phyloP scores from a whole-genome alignment of 108 stramenopile species.

The Epipyxis sp. region DNA sequence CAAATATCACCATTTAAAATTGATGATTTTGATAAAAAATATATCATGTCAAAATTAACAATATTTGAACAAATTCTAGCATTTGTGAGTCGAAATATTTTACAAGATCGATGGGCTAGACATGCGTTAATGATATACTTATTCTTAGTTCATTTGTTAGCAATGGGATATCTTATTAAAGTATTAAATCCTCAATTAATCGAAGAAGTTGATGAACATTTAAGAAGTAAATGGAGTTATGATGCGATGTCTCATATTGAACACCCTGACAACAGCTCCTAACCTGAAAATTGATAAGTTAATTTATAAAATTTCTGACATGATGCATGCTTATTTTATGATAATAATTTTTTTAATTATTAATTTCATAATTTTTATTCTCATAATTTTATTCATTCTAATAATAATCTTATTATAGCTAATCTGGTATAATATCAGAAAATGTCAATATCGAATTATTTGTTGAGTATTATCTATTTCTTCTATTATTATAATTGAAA shows the following conservation, averaged over 20 bases:
- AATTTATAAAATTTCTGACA: conserved; percentile 35
- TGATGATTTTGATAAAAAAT: not conserved
- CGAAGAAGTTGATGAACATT: not conserved
- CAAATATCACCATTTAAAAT: not conserved
- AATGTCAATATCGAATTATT: too few relatives aligned
- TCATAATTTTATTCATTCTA: too few relatives aligned
- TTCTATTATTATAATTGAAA: too few relatives aligned
- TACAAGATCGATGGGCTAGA: conserved; percentile 16
- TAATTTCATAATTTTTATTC: too few relatives aligned
- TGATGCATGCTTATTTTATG: too few relatives aligned
- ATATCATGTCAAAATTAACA: not conserved
- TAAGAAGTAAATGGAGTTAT: not conserved
- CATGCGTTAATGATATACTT: not conserved
- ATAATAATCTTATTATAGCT: too few relatives aligned
- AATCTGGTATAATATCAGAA: too few relatives aligned
- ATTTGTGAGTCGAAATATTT: not conserved
- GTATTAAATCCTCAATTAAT: not conserved
- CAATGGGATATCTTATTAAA: not conserved
- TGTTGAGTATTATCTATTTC: too few relatives aligned
- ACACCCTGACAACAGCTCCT: not conserved
- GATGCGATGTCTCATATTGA: not conserved
- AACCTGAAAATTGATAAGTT: conserved; percentile 38
- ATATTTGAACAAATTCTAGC: not conserved
- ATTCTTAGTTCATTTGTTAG: not conserved
- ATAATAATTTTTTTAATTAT: too few relatives aligned